Conservation (phyloP, 768 basidiomycete species). For the Lenzites betulinus region DNA sequence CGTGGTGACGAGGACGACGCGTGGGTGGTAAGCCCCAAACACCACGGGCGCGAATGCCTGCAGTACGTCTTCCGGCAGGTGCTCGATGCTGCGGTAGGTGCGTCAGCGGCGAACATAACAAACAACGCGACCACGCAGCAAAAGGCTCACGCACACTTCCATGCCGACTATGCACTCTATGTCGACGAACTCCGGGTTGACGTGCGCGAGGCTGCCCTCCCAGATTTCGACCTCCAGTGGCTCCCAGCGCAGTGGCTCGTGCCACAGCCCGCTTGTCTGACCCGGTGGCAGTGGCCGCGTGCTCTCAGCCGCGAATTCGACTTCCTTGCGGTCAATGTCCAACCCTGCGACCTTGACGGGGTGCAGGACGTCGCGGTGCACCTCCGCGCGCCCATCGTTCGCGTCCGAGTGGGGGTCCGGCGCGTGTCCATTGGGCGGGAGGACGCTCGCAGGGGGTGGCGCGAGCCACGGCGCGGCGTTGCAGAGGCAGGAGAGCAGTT, state of each 20-base stretch:
- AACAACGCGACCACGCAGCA: conserved; percentile 4
- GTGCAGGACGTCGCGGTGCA: conserved; percentile 20
- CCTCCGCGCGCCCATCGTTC: background rate
- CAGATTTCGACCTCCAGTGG: conserved; percentile 65
- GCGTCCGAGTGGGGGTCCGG: background rate
- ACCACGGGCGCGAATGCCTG: conserved; percentile 67
- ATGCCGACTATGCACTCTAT: conserved; percentile 74
- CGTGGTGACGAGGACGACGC: conserved; percentile 75
- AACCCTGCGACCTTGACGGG: conserved; percentile 53
- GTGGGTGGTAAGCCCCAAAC: conserved; percentile 78
- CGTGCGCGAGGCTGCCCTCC: conserved; percentile 69
- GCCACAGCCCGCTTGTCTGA: background rate
- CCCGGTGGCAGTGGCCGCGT: conserved; percentile 43
- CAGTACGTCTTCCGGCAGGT: conserved; percentile 62
- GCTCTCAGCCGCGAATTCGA: conserved; percentile 53
- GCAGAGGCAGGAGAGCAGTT: conserved; percentile 66
- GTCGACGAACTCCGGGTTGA: conserved; percentile 66
- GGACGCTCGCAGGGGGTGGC: conserved; percentile 30
- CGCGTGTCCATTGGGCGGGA: conserved; percentile 5
- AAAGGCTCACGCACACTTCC: conserved; percentile 66
- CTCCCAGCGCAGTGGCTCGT: conserved; percentile 59
- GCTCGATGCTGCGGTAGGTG: conserved; percentile 69
- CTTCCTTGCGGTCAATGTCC: conserved; percentile 57
- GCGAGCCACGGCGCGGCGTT: conserved; percentile 75
- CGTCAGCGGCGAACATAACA: background rate